Percentiles rank a stretch among this genome's conserved stretches.
phyloP scores from a whole-genome alignment of 352 stramenopile genomes.

The Globisporangium camurandrum region DNA sequence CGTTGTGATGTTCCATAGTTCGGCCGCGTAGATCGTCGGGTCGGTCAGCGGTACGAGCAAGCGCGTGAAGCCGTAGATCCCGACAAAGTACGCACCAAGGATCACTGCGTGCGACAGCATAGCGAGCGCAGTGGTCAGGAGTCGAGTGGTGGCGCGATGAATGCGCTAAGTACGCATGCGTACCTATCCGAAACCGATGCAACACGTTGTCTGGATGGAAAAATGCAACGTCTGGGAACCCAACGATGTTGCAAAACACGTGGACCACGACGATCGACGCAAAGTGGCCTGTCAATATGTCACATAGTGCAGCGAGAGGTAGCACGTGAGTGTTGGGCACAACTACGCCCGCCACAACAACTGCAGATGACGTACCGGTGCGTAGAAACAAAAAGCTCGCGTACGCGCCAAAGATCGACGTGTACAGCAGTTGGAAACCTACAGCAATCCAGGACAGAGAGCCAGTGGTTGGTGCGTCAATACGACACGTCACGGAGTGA shows the following conservation, averaged over 20 bases:
- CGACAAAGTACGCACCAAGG: conserved; percentile 70
- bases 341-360: neutral
- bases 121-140: too few species aligned
- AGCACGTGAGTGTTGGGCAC: neutral
- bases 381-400: conserved; percentile 90
- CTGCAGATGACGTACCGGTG: conserved; percentile 42
- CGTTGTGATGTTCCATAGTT: conserved; percentile 77
- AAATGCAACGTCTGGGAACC: conserved; percentile 87
- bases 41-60: conserved; percentile 72
- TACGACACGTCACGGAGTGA: neutral
- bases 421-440: conserved; percentile 94
- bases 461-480: neutral
- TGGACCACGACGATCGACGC: conserved; percentile 86
- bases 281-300: conserved; percentile 74
- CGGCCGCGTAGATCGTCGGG: conserved; percentile 69
- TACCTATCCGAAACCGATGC: conserved; percentile 70
- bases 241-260: conserved; percentile 95
- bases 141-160: neutral
- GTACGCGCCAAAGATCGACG: conserved; percentile 94
- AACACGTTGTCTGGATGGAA: conserved; percentile 72
- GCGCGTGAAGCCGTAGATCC: conserved; percentile 73
- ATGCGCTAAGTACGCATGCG: conserved; percentile 6
- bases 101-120: too few species aligned
- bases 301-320: neutral
- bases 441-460: neutral